Conservation (phyloP, 306 rosid genomes). For the Castanea crenata region DNA sequence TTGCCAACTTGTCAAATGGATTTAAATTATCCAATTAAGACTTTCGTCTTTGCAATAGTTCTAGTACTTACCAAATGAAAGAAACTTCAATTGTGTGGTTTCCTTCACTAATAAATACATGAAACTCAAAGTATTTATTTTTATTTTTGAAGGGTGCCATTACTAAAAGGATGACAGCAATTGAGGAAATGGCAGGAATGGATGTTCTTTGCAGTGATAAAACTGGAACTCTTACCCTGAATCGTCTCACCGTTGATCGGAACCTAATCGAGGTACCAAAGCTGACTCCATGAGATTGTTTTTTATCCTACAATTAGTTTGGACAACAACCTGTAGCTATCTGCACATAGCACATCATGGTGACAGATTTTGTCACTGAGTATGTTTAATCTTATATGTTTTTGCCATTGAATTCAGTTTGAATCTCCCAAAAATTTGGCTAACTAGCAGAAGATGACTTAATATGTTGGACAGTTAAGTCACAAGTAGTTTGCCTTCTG, state of each 20-base stretch:
- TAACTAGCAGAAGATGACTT: not conserved
- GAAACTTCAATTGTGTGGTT: not conserved
- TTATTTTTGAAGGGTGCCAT: slow-evolving; percentile 65
- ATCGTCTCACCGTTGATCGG: slow-evolving; percentile 75
- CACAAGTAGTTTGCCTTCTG: not conserved
- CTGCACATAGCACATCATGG: not conserved
- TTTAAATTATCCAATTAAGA: not conserved
- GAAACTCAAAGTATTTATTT: not conserved
- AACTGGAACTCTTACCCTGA: slow-evolving; percentile 88
- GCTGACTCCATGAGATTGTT: not conserved
- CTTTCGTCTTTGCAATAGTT: slow-evolving; percentile 1
- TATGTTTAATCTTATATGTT: not conserved
- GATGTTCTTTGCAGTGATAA: slow-evolving; percentile 91
- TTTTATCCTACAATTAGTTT: not conserved
- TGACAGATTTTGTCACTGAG: not conserved
- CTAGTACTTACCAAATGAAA: not conserved
- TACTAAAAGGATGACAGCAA: slow-evolving; percentile 93
- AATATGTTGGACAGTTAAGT: not conserved
- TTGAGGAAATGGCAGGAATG: slow-evolving; percentile 97
- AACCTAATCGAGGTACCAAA: slow-evolving; percentile 65
- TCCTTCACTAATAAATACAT: not conserved
- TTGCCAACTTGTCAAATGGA: not conserved
- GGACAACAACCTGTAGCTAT: not conserved
- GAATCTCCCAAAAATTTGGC: not conserved
- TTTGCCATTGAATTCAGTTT: not conserved